A percentile compares a stretch with the other conserved stretches of the same genome.
Conservation (phyloP, 306 rosid genomes). For the Canavalia gladiata region DNA sequence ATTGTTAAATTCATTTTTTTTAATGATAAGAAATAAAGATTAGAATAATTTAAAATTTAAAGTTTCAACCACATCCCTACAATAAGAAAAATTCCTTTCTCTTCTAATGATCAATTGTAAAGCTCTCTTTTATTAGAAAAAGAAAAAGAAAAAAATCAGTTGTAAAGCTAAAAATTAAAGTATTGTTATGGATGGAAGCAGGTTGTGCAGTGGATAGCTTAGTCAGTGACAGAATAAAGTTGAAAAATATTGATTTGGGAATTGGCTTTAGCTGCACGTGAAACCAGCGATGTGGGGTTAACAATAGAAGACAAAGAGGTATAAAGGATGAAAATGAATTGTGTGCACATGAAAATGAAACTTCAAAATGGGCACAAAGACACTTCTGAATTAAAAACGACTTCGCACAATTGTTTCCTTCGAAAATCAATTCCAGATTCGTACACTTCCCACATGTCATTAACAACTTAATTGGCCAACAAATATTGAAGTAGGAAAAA, state of each 20-base stretch:
- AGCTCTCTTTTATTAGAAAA: not conserved
- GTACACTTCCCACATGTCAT: not conserved
- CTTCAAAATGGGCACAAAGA: not conserved
- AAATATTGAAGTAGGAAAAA: not conserved
- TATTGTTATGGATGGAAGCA: no score
- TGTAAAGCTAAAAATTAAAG: no score
- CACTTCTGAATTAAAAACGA: not conserved
- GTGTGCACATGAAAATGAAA: conserved; percentile 48
- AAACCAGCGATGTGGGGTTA: conserved; percentile 9
- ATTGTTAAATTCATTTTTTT: not conserved
- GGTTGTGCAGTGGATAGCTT: not conserved
- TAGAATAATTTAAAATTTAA: no score
- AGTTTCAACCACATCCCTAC: no score
- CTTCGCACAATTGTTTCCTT: conserved; percentile 15
- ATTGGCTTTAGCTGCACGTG: conserved; percentile 40
- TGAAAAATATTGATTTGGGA: not conserved
- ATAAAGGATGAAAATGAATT: conserved; percentile 24
- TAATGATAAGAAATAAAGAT: no score
- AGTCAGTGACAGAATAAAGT: conserved; percentile 25
- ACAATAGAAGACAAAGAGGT: conserved; percentile 12
- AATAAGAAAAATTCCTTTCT: not conserved
- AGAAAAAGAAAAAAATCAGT: no score
- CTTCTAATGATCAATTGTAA: not conserved
- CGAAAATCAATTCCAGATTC: conserved; percentile 24
- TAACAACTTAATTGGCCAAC: not conserved